Evolutionary conservation across 2,329 filamentous ascomycete species (phyloP).

Genomic region (Paecilomyces fulvus): DNA sequence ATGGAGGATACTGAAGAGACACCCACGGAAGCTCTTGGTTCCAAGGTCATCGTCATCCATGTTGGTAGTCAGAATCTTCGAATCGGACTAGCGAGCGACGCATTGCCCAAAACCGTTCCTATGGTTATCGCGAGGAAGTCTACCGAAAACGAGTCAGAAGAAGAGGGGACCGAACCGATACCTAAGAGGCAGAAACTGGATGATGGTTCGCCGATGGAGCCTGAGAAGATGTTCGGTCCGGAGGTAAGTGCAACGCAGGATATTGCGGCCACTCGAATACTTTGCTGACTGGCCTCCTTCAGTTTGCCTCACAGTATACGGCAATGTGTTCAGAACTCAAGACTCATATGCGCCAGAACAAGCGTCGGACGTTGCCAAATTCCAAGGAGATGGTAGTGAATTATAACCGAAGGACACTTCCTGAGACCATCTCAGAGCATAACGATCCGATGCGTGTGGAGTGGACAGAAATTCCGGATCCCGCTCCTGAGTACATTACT

Average conservation of each 20-base stretch:
- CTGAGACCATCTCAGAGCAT: slow-evolving; percentile 84
- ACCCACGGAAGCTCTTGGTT: slow-evolving; percentile 59
- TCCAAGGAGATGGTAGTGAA: slow-evolving; percentile 93
- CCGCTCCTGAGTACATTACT: slow-evolving; percentile 69
- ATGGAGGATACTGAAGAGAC: slow-evolving; percentile 49
- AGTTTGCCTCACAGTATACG: slow-evolving; percentile 60
- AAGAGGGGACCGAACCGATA: slow-evolving; percentile 68
- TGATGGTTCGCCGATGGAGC: slow-evolving; percentile 40
- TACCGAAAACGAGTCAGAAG: slow-evolving; percentile 71
- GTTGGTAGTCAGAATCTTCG: slow-evolving; percentile 91
- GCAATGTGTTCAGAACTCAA: slow-evolving; percentile 83
- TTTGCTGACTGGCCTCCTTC: background rate
- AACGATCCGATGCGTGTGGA: slow-evolving; percentile 91
- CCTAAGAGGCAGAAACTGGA: slow-evolving; percentile 57
- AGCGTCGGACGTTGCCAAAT: slow-evolving; percentile 91
- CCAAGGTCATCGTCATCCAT: slow-evolving; percentile 91
- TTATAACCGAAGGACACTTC: slow-evolving; percentile 76
- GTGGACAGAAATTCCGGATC: slow-evolving; percentile 72
- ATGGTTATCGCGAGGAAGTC: slow-evolving; percentile 83
- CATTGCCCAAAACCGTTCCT: slow-evolving; percentile 84
- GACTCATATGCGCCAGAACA: slow-evolving; percentile 82
- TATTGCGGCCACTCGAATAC: background rate
- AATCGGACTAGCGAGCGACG: slow-evolving; percentile 92
- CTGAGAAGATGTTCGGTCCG: slow-evolving; percentile 79
- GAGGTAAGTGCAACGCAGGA: slow-evolving; percentile 48